phyloP scores from a whole-genome alignment of 345 rosid species.

The Mercurialis annua region DNA sequence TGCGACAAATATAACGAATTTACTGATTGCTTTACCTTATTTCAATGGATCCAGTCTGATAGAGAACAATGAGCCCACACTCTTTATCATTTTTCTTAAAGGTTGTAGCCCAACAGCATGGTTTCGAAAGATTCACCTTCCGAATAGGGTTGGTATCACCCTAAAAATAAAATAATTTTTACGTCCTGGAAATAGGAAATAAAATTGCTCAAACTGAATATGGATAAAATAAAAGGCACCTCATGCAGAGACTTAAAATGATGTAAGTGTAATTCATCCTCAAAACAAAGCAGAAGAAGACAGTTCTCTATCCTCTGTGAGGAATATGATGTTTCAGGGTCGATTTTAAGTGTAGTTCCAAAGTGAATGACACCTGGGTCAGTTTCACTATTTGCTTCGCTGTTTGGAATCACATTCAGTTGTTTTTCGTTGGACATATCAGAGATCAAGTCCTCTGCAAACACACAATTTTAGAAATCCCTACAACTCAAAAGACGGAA shows the following conservation, averaged over 20 bases:
- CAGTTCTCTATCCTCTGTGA: constrained; percentile 33
- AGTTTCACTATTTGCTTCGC: constrained; percentile 35
- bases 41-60: constrained; percentile 69
- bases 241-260: constrained; percentile 11
- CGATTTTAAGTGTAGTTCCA: constrained; percentile 33
- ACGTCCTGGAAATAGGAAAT: constrained; percentile 27
- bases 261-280: constrained; percentile 54
- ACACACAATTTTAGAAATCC: constrained; percentile 20
- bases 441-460: constrained; percentile 49
- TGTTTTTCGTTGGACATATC: constrained; percentile 30
- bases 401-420: constrained; percentile 25
- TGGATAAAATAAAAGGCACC: constrained; percentile 12
- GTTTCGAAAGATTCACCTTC: constrained; percentile 50
- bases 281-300: constrained; percentile 54
- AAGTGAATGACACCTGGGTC: constrained; percentile 21
- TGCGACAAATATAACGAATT: neutral
- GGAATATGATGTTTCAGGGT: constrained; percentile 30
- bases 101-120: constrained; percentile 74
- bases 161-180: constrained; percentile 42
- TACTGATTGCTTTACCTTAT: constrained; percentile 45
- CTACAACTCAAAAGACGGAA: constrained; percentile 12
- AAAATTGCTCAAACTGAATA: constrained; percentile 10
- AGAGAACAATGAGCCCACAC: constrained; percentile 56
- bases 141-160: constrained; percentile 40
- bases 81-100: constrained; percentile 48